Evolutionary conservation across 2,329 filamentous ascomycete genomes (phyloP).

Genomic region (Chalaropsis thielavioides): DNA sequence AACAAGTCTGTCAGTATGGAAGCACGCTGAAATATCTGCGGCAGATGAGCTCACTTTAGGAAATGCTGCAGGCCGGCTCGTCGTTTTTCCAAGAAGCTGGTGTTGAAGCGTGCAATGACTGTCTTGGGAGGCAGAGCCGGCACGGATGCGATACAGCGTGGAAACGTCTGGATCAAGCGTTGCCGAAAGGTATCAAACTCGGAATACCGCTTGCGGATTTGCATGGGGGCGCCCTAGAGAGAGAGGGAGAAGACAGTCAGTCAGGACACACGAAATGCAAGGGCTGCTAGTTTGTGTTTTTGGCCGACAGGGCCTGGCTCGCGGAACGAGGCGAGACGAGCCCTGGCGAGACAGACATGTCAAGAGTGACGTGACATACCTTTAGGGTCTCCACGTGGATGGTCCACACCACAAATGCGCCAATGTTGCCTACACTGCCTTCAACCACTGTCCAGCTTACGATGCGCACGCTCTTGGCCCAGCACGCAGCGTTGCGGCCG

Average conservation of each 20-base stretch:
- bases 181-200: constrained; percentile 77
- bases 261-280: neutral
- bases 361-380: constrained; percentile 39
- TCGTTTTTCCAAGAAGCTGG: constrained; percentile 72
- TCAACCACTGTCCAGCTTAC: constrained; percentile 43
- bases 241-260: neutral
- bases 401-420: constrained; percentile 94
- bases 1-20: neutral
- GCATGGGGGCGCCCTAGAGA: constrained; percentile 43
- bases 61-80: constrained; percentile 80
- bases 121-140: constrained; percentile 87
- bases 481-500: constrained; percentile 43
- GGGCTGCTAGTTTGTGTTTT: neutral
- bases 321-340: neutral
- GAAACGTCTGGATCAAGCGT: constrained; percentile 65
- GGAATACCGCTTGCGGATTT: constrained; percentile 64
- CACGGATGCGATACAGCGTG: constrained; percentile 69
- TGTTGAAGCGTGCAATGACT: constrained; percentile 70
- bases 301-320: too few relatives aligned
- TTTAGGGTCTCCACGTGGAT: constrained; percentile 74
- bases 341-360: neutral
- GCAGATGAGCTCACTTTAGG: constrained; percentile 52
- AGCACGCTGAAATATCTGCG: neutral
- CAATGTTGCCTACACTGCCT: constrained; percentile 43
- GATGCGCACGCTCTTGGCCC: constrained; percentile 49